These are phyloP conservation scores for Termitomyces heimii DNA, from an alignment of 768 basidiomycete species.

Conservation along the genomic window DNA sequence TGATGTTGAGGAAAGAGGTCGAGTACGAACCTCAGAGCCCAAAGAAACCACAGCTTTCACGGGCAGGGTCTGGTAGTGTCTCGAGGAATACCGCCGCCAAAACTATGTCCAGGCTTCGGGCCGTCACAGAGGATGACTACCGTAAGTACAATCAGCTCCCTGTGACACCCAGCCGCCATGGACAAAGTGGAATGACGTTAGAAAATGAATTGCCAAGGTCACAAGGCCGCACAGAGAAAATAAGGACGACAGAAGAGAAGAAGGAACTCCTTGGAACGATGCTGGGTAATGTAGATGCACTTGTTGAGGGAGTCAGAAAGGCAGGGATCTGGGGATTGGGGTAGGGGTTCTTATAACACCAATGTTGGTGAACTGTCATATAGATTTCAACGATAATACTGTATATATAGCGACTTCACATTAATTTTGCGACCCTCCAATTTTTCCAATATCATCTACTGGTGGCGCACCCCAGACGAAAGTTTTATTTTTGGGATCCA, in stretches of 20 bases:
- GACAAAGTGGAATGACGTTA: constrained; percentile 3
- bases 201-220: constrained; percentile 10
- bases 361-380: background rate
- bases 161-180: background rate
- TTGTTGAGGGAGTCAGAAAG: constrained; percentile 82
- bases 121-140: constrained; percentile 14
- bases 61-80: constrained; percentile 13
- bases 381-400: background rate
- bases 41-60: constrained; percentile 32
- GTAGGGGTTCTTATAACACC: constrained; percentile 9
- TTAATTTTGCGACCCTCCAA: constrained; percentile 16
- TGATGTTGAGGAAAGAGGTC: constrained; percentile 65
- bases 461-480: constrained; percentile 71
- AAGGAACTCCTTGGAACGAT: constrained; percentile 74
- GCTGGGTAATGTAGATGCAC: constrained; percentile 87
- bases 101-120: constrained; percentile 14
- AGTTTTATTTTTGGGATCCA: constrained; percentile 60
- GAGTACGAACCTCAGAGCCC: constrained; percentile 74
- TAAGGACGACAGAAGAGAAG: constrained; percentile 75
- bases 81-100: constrained; percentile 10
- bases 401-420: background rate
- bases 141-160: constrained; percentile 5
- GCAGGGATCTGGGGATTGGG: constrained; percentile 84
- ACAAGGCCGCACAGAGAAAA: constrained; percentile 14
- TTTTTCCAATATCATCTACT: constrained; percentile 53